Base-by-base conservation (phyloP, 176 grass and related monocot genomes). In the Guadua angustifolia region DNA sequence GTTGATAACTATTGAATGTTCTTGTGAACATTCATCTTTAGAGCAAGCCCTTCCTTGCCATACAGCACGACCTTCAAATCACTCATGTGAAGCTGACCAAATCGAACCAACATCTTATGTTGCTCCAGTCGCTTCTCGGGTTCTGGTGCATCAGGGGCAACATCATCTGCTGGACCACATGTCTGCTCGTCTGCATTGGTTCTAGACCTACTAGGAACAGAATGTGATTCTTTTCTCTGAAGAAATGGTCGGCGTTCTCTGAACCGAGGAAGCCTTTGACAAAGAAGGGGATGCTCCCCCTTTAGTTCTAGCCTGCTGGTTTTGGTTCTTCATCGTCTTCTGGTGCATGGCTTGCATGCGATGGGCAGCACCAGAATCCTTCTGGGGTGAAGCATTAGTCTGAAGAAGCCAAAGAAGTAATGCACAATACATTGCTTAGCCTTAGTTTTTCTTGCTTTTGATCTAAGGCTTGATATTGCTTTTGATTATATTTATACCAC, bases 321-420 rank as follows among this genome's bases (percentile, higher is more conserved):
- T 75, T 70, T 91, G 89, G 77, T 63, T 88, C 80, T 86, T 92
- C 2, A 66, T 69, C 16, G 82, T 90, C 74, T 90, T 97, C 50
- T 94, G 94, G 55, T 92, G 91, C 11, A 85, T 68, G 5, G 87
- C 89, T 45, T 90, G 94, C 49, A 29, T 29, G 29, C 29, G 91
- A 97, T 66, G 94, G 94, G 60, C 94, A 97, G 76, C 94, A 97
- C 94, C 94, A 97, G 58, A 97, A 97, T 50, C 89, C 94, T 88
- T 92, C 91, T 0, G 89, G 94, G 36, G 91, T 97, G 75, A 97
- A 45, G 40, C 40, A 45, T n/a, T 70, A 45, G 69, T 7, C 12
- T 47, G 25, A 26, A 8, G 42, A 71, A 71, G 5, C 12, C 6
- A 5, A 69, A 11, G 38, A 69, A 69, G 36, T 16, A 47, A 62